These are phyloP conservation scores for Saccharomycopsis javanensis DNA, from an alignment of 805 yeast species.

Conservation along the genomic window DNA sequence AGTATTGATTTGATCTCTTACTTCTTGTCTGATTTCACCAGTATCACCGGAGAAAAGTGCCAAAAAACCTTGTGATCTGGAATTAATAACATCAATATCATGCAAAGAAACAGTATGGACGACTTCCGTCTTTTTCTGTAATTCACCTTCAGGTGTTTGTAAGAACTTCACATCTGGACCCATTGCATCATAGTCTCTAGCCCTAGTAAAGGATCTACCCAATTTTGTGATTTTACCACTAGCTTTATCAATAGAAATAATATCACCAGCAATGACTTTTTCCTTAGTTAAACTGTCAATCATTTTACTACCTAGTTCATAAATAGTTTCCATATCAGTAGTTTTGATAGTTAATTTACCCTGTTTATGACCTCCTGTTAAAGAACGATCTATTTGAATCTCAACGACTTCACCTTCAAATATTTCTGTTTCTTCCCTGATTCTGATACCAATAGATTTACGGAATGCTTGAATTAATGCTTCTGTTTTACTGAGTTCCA, in stretches of 20 bases:
- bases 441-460: constrained; percentile 88
- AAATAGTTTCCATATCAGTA: constrained; percentile 97
- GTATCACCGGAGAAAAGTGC: constrained; percentile 95
- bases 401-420: constrained; percentile 99
- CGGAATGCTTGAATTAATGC: constrained; percentile 94
- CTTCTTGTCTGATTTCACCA: constrained; percentile 93
- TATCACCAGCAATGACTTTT: constrained; percentile 95
- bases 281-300: constrained; percentile 90
- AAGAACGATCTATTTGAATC: constrained; percentile 83
- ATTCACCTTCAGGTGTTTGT: constrained; percentile 97
- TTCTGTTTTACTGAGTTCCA: constrained; percentile 92
- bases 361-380: constrained; percentile 97
- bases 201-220: constrained; percentile 92
- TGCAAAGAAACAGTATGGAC: constrained; percentile 97
- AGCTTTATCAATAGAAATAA: constrained; percentile 89
- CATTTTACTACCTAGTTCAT: constrained; percentile 91
- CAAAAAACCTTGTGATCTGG: constrained; percentile 94
- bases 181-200: constrained; percentile 97
- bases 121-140: constrained; percentile 89
- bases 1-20: constrained; percentile 91
- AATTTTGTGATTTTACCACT: constrained; percentile 88
- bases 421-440: constrained; percentile 93
- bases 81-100: constrained; percentile 95
- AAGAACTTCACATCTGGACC: constrained; percentile 97
- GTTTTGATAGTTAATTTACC: constrained; percentile 96